Evolutionary conservation across 805 yeast species (phyloP).

Genomic region (Alloascoidea africana): DNA sequence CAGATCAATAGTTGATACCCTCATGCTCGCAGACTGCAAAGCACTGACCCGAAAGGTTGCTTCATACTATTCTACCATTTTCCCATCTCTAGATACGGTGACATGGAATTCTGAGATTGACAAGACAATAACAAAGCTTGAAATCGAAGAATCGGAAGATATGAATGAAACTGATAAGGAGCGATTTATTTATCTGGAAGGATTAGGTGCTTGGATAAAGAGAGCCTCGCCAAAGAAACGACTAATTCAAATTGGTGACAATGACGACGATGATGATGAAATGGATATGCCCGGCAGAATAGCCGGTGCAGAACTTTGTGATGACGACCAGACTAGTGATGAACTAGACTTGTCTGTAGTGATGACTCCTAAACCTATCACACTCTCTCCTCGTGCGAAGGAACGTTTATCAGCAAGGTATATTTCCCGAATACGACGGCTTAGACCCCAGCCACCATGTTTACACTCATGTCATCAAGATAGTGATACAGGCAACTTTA

Average conservation of each 20-base stretch:
- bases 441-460: no score
- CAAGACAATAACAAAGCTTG: not conserved
- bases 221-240: not conserved
- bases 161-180: not conserved
- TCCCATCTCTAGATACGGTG: not conserved
- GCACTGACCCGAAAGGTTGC: no score
- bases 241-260: not conserved
- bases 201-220: not conserved
- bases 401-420: not conserved
- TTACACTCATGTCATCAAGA: no score
- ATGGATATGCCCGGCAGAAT: no score
- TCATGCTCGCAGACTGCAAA: no score
- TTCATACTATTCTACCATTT: no score
- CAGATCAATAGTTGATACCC: no score
- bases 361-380: not conserved
- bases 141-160: no score
- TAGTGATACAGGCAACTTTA: no score
- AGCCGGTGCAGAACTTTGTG: no score
- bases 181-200: not conserved
- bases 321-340: not conserved
- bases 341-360: not conserved
- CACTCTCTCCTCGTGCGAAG: not conserved
- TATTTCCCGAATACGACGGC: no score
- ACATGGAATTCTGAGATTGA: not conserved
- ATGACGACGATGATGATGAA: constrained; percentile 1